Evolutionary conservation across 1,139 yeast genomes (phyloP).

Genomic region (Blastobotrys ciferrii): DNA sequence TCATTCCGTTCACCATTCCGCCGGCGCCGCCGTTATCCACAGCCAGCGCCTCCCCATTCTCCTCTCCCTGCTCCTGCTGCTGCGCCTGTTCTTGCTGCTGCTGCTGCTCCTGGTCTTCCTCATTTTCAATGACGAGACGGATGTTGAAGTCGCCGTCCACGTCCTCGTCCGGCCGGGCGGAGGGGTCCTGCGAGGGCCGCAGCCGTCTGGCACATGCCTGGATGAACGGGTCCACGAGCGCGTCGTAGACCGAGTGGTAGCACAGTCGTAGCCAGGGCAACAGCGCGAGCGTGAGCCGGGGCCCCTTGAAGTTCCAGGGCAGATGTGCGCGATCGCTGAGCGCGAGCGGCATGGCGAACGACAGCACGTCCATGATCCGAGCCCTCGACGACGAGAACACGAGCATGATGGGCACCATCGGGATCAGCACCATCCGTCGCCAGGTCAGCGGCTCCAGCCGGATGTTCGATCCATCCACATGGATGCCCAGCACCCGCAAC

Average conservation of each 20-base stretch:
- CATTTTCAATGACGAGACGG: conserved; percentile 13
- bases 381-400: conserved; percentile 26
- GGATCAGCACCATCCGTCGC: conserved; percentile 27
- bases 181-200: conserved; percentile 20
- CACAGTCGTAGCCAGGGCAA: conserved; percentile 27
- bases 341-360: conserved; percentile 26
- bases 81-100: conserved; percentile 3
- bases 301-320: conserved; percentile 30
- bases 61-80: not conserved
- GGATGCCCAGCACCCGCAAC: conserved; percentile 30
- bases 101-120: not conserved
- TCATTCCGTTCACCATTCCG: not conserved
- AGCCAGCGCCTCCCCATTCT: not conserved
- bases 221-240: conserved; percentile 29
- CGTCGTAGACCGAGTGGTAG: conserved; percentile 27
- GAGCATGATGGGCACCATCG: conserved; percentile 29
- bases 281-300: conserved; percentile 25
- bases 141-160: conserved; percentile 9
- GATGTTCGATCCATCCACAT: conserved; percentile 21
- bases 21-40: conserved; percentile 3
- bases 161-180: not conserved
- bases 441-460: conserved; percentile 25
- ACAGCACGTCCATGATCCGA: conserved; percentile 20
- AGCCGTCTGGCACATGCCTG: conserved; percentile 27
- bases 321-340: conserved; percentile 21